Conservation (phyloP, 2,329 filamentous ascomycete genomes). For the Aspergillus versicolor region DNA sequence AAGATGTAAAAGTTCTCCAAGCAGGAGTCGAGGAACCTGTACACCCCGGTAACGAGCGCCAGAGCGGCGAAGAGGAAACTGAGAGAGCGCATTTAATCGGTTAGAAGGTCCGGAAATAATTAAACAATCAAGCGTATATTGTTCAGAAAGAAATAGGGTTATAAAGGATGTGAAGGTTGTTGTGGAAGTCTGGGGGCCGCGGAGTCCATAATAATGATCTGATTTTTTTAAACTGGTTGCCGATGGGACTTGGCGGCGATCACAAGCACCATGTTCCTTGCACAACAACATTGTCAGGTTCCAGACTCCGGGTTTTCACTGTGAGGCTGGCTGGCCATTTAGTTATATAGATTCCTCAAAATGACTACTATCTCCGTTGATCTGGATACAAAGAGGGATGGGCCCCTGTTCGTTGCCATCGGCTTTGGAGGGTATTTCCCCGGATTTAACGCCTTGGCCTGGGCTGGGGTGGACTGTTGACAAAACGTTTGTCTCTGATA, state of each 20-base stretch:
- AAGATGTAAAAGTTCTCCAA: conserved; percentile 70
- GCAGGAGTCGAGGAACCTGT: conserved; percentile 38
- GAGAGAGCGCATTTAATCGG: conserved; percentile 25
- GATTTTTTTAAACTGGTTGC: conserved; percentile 4
- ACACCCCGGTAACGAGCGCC: conserved; percentile 36
- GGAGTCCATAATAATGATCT: not conserved
- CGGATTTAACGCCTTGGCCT: not conserved
- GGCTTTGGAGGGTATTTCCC: not conserved
- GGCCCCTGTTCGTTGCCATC: not conserved
- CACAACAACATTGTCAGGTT: not conserved
- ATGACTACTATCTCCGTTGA: not conserved
- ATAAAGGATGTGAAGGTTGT: not conserved
- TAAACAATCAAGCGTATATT: not conserved
- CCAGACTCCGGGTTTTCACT: too few relatives aligned
- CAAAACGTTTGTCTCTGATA: not conserved
- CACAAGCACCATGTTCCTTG: not conserved
- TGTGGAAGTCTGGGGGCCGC: conserved; percentile 1
- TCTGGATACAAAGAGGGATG: not conserved
- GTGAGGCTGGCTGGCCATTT: not conserved
- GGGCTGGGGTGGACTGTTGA: not conserved
- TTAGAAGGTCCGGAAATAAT: not conserved
- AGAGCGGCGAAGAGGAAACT: conserved; percentile 35
- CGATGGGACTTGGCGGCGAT: conserved; percentile 4
- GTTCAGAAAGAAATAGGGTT: not conserved
- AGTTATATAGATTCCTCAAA: not conserved